Percentiles rank a stretch among this genome's conserved stretches.
Conservation (phyloP, 2,329 filamentous ascomycete species). For the Monilinia laxa region DNA sequence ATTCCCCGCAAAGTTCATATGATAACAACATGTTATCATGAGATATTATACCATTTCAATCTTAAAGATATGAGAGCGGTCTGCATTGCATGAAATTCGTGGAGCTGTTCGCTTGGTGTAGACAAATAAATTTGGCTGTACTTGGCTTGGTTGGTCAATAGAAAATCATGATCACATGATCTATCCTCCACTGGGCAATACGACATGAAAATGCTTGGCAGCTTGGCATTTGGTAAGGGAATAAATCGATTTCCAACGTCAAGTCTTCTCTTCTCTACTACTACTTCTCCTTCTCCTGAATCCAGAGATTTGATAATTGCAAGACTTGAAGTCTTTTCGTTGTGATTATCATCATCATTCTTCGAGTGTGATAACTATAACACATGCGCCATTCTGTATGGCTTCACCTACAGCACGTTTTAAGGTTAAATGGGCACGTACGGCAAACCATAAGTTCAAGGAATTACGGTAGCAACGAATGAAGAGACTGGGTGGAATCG, state of each 20-base stretch:
- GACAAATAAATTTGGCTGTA: background rate
- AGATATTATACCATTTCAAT: conserved; percentile 5
- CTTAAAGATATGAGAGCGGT: conserved; percentile 20
- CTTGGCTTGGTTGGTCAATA: background rate
- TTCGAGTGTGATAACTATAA: background rate
- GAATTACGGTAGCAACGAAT: background rate
- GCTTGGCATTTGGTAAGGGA: conserved; percentile 1
- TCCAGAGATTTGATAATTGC: background rate
- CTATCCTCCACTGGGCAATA: background rate
- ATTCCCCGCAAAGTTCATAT: conserved; percentile 1
- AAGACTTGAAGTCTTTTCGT: background rate
- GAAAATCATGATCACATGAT: background rate
- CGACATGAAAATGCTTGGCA: background rate
- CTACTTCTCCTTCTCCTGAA: background rate
- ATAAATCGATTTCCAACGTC: conserved; percentile 12
- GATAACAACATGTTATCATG: conserved; percentile 26
- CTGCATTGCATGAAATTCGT: conserved; percentile 17
- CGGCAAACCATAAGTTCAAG: background rate
- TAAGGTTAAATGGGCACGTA: background rate
- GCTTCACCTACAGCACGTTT: background rate
- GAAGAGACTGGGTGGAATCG: background rate
- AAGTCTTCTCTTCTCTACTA: background rate
- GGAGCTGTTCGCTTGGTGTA: conserved; percentile 8
- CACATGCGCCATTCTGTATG: background rate
- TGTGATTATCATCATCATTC: background rate